phyloP scores from a whole-genome alignment of 1,284 basidiomycete species.

The Coniferiporia weirii region DNA sequence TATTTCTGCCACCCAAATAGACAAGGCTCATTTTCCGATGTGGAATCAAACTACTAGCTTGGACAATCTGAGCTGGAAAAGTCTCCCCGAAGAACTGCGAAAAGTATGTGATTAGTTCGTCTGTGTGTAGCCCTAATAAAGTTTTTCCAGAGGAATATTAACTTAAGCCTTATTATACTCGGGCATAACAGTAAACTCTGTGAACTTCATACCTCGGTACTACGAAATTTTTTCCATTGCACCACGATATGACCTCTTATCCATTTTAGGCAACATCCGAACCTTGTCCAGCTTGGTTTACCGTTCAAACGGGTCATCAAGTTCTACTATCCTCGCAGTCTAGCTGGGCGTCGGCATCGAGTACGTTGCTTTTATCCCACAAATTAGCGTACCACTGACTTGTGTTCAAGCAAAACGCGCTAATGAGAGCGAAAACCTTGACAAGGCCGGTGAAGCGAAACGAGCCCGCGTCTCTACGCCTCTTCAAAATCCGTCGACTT shows the following conservation, averaged over 20 bases:
- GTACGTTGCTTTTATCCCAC: not conserved
- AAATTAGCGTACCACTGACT: not conserved
- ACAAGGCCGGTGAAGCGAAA: constrained; percentile 4
- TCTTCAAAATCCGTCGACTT: not conserved
- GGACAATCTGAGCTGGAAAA: constrained; percentile 62
- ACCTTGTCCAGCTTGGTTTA: constrained; percentile 51
- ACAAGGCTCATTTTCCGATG: constrained; percentile 46
- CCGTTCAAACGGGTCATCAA: constrained; percentile 39
- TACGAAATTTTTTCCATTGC: not conserved
- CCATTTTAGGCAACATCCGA: constrained; percentile 30
- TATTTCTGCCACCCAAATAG: constrained; percentile 51
- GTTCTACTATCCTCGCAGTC: constrained; percentile 36
- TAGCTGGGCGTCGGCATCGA: constrained; percentile 3
- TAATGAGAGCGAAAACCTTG: not conserved
- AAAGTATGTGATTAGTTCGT: constrained; percentile 39
- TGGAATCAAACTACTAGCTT: constrained; percentile 48
- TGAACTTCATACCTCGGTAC: constrained; percentile 44
- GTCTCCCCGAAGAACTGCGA: constrained; percentile 53
- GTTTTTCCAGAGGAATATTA: constrained; percentile 50
- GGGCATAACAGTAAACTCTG: constrained; percentile 41
- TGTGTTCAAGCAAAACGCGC: constrained; percentile 10
- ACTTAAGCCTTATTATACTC: constrained; percentile 48
- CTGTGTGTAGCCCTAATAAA: not conserved
- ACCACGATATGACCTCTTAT: not conserved
- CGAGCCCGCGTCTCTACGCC: constrained; percentile 5